Base-by-base conservation (phyloP, 2,329 filamentous ascomycete species). In the Xylaria sp. region DNA sequence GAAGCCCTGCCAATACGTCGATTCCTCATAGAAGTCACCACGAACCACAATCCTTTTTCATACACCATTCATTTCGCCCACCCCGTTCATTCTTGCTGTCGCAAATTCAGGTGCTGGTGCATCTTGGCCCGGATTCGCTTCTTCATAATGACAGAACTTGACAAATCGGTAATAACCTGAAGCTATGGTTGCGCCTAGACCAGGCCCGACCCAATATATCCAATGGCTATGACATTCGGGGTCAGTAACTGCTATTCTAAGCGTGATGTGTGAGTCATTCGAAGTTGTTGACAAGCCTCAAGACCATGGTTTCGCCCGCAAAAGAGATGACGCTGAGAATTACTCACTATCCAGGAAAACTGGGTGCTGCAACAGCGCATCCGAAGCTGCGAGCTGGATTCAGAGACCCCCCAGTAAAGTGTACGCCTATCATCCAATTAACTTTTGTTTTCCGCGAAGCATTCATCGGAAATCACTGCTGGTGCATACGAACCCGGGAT, bases 171-270 rank as follows among this genome's bases (percentile, higher is more conserved):
- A 83, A 58, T 82, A 78, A 4, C 75, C 70, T 0, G 79, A 77
- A 1, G 82, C 82, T 9, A 85, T 70, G 5, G 80, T 45, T 1
- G 80, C 78, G 0, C 83, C 84, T 5, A 83, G 64, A 1, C 73
- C 70, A 2, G 83, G 83, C 0, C 83, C 83, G 36, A 85, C 63
- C 79, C 81, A 82, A 68, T 82, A 83, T 50, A 83, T 82, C 81
- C 80, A 82, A 57, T 81, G 80, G 50, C 49, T 51, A 5, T 31
- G 6, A n/a, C 17, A 11, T 5, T 13, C 7, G 9, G 17, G 17
- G 20, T 51, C 7, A 51, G 49, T 20, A 33, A 33, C 6, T 20
- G 17, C 29, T 20, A 0, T 33, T 51, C 9, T 20, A 3, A n/a
- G 49, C 27, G 17, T 20, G 6, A 31, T 22, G 2, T 5, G 9